Percentiles rank a stretch among this genome's conserved stretches.
Conservation (phyloP, 441 rosid species). For the Corymbia calophylla region DNA sequence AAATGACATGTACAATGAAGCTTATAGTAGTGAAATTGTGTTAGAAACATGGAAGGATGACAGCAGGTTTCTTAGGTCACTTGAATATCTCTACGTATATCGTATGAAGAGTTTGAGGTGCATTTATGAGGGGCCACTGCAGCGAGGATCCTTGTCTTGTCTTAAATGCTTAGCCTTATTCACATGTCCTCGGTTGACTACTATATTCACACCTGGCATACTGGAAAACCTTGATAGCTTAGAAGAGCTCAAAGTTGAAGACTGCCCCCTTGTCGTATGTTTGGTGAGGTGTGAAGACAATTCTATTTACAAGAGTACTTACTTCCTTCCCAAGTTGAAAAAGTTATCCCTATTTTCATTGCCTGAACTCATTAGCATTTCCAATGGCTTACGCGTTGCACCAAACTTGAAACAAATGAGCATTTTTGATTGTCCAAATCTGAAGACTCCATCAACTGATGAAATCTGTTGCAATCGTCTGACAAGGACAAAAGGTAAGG, state of each 20-base stretch:
- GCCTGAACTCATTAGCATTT: conserved; percentile 6
- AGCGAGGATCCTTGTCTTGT: background rate
- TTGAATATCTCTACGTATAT: conserved; percentile 11
- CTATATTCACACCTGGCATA: conserved; percentile 2
- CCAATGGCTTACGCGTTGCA: background rate
- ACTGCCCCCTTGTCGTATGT: conserved; percentile 1
- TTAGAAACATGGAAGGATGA: background rate
- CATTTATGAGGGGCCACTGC: background rate
- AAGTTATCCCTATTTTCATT: conserved; percentile 10
- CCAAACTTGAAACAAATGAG: conserved; percentile 8
- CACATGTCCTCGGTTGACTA: conserved; percentile 6
- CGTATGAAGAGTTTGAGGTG: conserved; percentile 5
- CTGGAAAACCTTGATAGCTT: background rate
- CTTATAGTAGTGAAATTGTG: background rate
- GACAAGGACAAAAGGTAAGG: conserved; percentile 4
- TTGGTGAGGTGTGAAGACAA: background rate
- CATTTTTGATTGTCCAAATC: conserved; percentile 9
- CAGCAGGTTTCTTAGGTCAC: background rate
- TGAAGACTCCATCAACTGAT: background rate
- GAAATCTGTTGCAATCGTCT: background rate
- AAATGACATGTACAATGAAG: background rate
- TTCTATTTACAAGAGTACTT: fast-evolving
- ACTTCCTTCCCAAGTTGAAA: conserved; percentile 6
- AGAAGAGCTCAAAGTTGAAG: conserved; percentile 13
- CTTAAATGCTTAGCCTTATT: conserved; percentile 5